Evolutionary conservation across 345 rosid species (phyloP).

Genomic region (Arabidopsis suecica): DNA sequence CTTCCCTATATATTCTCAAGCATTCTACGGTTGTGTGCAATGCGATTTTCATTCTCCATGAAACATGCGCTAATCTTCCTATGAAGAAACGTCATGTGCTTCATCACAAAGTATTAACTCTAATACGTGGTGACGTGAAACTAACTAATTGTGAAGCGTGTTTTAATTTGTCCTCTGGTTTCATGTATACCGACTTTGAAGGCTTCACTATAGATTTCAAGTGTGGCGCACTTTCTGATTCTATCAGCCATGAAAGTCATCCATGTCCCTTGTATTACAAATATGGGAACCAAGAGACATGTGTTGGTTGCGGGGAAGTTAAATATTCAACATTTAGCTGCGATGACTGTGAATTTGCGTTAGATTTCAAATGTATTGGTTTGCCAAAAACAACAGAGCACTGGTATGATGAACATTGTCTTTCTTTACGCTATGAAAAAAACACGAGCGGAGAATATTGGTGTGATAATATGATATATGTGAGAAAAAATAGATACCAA

Average conservation of each 20-base stretch:
- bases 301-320: neutral
- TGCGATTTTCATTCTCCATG: conserved; percentile 9
- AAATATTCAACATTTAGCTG: neutral
- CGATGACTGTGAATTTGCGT: neutral
- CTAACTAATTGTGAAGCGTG: no score
- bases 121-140: neutral
- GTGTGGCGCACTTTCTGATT: neutral
- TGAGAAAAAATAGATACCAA: neutral
- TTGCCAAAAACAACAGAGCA: neutral
- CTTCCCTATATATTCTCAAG: neutral
- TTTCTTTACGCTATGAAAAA: neutral
- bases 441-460: neutral
- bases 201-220: neutral
- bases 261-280: neutral
- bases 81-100: neutral
- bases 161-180: neutral
- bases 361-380: neutral
- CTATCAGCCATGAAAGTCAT: neutral
- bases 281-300: neutral
- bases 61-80: conserved; percentile 6
- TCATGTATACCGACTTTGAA: neutral
- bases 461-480: conserved; percentile 29
- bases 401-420: neutral
- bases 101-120: neutral
- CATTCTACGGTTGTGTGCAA: neutral